Evolutionary conservation across 352 stramenopile species (phyloP).

Genomic region (Paralagenidium karlingii): DNA sequence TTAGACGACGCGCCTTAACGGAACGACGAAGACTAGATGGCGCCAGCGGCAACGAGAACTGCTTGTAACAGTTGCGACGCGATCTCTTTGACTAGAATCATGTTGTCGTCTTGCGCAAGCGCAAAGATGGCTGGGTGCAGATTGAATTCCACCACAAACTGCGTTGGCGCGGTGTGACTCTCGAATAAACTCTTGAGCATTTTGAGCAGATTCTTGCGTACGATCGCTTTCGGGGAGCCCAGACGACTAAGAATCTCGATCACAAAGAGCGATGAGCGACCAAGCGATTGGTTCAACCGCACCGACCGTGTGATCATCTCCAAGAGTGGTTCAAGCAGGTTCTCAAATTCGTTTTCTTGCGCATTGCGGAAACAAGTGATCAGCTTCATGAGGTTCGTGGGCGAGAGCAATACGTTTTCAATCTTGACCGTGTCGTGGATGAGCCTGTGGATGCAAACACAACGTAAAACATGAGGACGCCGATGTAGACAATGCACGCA

Average conservation of each 20-base stretch:
- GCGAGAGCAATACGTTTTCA: slow-evolving; percentile 59
- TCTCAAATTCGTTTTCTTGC: slow-evolving; percentile 63
- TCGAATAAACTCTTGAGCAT: slow-evolving; percentile 88
- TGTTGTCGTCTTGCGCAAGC: slow-evolving; percentile 81
- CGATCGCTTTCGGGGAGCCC: slow-evolving; percentile 74
- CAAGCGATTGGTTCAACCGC: slow-evolving; percentile 74
- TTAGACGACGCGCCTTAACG: background rate
- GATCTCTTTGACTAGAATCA: slow-evolving; percentile 85
- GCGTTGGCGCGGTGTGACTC: slow-evolving; percentile 64
- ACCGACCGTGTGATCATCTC: slow-evolving; percentile 72
- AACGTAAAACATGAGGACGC: background rate
- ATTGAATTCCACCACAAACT: slow-evolving; percentile 85
- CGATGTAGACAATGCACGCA: too few relatives aligned
- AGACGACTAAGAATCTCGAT: slow-evolving; percentile 71
- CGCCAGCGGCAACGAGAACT: slow-evolving; percentile 57
- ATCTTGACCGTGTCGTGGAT: slow-evolving; percentile 75
- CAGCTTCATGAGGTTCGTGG: slow-evolving; percentile 52
- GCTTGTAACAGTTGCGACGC: slow-evolving; percentile 74
- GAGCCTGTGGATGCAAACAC: too few relatives aligned
- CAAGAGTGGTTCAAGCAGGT: slow-evolving; percentile 61
- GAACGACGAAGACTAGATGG: too few relatives aligned
- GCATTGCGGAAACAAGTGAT: slow-evolving; percentile 54
- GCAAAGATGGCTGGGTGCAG: slow-evolving; percentile 61
- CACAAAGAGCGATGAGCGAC: slow-evolving; percentile 76
- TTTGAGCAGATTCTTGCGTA: slow-evolving; percentile 86